phyloP scores from a whole-genome alignment of 768 basidiomycete genomes.

The Tubosaeta brunneosetosa region DNA sequence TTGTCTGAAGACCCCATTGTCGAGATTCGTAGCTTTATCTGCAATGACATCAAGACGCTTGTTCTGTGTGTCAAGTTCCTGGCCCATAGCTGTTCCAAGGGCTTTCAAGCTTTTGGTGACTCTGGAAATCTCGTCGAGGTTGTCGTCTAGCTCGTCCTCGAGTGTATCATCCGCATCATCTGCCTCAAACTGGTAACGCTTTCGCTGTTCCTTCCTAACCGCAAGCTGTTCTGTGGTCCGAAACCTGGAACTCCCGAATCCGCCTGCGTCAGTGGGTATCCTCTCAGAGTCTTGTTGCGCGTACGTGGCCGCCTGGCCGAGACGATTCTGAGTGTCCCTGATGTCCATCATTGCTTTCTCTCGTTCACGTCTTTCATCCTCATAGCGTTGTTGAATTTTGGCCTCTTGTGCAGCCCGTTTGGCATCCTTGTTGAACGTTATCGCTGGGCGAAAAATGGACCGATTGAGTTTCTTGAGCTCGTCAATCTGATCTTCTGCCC shows the following conservation, averaged over 20 bases:
- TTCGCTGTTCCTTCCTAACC: conserved; percentile 62
- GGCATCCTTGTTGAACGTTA: conserved; percentile 88
- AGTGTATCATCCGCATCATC: conserved; percentile 89
- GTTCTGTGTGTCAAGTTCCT: conserved; percentile 89
- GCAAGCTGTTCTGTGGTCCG: conserved; percentile 50
- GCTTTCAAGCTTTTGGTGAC: conserved; percentile 75
- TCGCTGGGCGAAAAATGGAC: conserved; percentile 90
- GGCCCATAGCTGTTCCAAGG: conserved; percentile 75
- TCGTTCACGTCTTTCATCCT: conserved; percentile 78
- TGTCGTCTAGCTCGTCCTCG: conserved; percentile 91
- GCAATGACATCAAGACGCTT: conserved; percentile 68
- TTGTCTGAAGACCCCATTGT: conserved; percentile 72
- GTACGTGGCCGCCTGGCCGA: conserved; percentile 69
- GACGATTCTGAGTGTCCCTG: conserved; percentile 79
- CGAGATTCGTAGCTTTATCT: conserved; percentile 71
- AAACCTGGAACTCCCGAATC: conserved; percentile 29
- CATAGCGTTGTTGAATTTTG: conserved; percentile 79
- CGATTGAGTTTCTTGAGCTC: conserved; percentile 93
- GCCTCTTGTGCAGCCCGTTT: conserved; percentile 87
- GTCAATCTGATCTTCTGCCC: conserved; percentile 89
- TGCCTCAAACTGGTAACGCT: conserved; percentile 88
- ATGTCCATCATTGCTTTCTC: conserved; percentile 85
- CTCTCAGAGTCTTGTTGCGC: conserved; percentile 47
- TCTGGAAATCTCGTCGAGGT: conserved; percentile 80
- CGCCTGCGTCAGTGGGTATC: conserved; percentile 27